These are phyloP conservation scores for Pseudogymnoascus sp. DNA, from an alignment of 2,329 filamentous ascomycete species.

Conservation along the genomic window DNA sequence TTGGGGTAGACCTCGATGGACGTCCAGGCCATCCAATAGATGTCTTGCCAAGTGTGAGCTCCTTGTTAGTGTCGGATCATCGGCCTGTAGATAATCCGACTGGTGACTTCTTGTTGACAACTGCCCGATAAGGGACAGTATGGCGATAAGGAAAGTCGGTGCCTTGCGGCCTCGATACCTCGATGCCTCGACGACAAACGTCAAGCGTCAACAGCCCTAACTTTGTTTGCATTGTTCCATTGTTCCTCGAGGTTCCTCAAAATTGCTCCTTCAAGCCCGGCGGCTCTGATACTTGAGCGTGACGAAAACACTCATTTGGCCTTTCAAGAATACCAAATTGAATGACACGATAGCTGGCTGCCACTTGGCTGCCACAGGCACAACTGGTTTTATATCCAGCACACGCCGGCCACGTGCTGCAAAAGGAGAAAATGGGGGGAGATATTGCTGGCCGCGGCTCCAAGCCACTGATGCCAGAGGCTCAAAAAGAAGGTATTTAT, in stretches of 20 bases:
- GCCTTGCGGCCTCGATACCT: slow-evolving; percentile 1
- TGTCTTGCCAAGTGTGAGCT: background rate
- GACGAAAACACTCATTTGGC: background rate
- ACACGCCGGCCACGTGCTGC: background rate
- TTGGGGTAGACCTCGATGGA: background rate
- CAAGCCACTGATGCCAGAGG: background rate
- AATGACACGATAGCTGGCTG: background rate
- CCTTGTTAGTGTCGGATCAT: background rate
- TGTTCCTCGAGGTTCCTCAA: background rate
- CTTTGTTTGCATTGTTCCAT: background rate
- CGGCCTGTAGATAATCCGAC: slow-evolving; percentile 1
- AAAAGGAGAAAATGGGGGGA: background rate
- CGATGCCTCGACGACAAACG: background rate
- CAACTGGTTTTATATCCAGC: background rate
- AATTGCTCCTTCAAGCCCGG: background rate
- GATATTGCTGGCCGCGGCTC: background rate
- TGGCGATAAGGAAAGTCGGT: slow-evolving; percentile 2
- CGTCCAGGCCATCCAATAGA: slow-evolving; percentile 4
- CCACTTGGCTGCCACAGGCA: background rate
- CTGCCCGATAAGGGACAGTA: background rate
- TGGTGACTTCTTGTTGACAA: background rate
- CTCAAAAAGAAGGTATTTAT: slow-evolving; percentile 23
- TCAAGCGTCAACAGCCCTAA: background rate
- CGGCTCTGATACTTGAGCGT: background rate
- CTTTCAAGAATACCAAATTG: background rate